phyloP scores from a whole-genome alignment of 805 yeast species.

The Torulaspora franciscae region DNA sequence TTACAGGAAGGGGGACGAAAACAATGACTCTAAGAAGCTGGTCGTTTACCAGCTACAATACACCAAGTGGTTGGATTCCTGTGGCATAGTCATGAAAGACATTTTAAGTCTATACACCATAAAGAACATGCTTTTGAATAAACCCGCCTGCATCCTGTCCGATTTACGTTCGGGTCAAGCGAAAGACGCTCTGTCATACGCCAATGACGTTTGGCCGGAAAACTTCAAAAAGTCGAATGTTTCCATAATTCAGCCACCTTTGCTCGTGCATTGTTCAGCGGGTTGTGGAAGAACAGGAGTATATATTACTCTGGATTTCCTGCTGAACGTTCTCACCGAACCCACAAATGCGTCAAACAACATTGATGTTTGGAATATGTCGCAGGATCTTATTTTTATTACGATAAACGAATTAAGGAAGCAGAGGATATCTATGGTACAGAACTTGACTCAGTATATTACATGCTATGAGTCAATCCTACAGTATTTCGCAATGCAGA shows the following conservation, averaged over 20 bases:
- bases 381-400: conserved; percentile 53
- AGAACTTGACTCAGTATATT: conserved; percentile 64
- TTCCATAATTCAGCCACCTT: conserved; percentile 38
- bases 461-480: conserved; percentile 59
- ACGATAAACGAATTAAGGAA: conserved; percentile 59
- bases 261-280: conserved; percentile 87
- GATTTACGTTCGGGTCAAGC: conserved; percentile 13
- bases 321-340: conserved; percentile 34
- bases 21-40: conserved; percentile 32
- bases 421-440: conserved; percentile 75
- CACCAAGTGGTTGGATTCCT: conserved; percentile 80
- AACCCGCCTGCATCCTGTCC: conserved; percentile 14
- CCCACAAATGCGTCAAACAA: conserved; percentile 35
- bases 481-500: conserved; percentile 28
- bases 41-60: conserved; percentile 68
- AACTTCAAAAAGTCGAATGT: not conserved
- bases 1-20: conserved; percentile 27
- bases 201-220: conserved; percentile 8
- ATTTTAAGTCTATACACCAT: conserved; percentile 32
- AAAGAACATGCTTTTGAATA: conserved; percentile 29
- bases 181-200: conserved; percentile 12
- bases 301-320: conserved; percentile 60
- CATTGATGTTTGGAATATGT: conserved; percentile 40
- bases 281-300: conserved; percentile 98
- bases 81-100: conserved; percentile 45